A percentile compares a stretch with the other conserved stretches of the same genome.
Evolutionary conservation across 441 rosid genomes (phyloP).

Genomic region (Erysimum cheiri): DNA sequence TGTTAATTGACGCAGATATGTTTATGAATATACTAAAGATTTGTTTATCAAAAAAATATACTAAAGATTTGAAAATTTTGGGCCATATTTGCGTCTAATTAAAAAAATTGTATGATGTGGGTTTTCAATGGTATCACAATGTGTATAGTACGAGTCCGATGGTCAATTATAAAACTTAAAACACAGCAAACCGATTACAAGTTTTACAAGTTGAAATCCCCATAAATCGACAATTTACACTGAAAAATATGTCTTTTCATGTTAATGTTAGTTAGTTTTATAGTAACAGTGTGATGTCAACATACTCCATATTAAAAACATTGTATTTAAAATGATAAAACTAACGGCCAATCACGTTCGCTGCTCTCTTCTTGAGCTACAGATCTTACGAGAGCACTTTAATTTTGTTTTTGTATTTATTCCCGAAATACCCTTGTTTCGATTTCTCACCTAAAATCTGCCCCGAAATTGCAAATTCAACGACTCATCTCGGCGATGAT

Average conservation of each 20-base stretch:
- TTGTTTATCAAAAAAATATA: no score
- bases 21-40: no score
- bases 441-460: constrained; percentile 47
- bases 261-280: neutral
- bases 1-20: no score
- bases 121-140: no score
- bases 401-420: neutral
- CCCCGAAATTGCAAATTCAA: constrained; percentile 33
- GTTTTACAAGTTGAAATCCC: no score
- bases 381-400: constrained; percentile 29
- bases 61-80: no score
- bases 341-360: constrained; percentile 31
- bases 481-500: constrained; percentile 57
- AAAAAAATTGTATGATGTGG: no score
- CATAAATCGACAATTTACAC: no score
- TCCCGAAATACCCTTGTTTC: constrained; percentile 52
- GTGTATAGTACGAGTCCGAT: no score
- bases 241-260: neutral
- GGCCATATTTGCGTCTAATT: no score
- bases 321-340: neutral
- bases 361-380: constrained; percentile 15
- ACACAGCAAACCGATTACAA: no score
- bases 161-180: no score
- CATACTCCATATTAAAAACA: neutral
- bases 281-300: neutral